A percentile compares a stretch with the other conserved stretches of the same genome.
phyloP scores from a whole-genome alignment of 164 flowering plant genomes.

The Nymphaea thermarum region DNA sequence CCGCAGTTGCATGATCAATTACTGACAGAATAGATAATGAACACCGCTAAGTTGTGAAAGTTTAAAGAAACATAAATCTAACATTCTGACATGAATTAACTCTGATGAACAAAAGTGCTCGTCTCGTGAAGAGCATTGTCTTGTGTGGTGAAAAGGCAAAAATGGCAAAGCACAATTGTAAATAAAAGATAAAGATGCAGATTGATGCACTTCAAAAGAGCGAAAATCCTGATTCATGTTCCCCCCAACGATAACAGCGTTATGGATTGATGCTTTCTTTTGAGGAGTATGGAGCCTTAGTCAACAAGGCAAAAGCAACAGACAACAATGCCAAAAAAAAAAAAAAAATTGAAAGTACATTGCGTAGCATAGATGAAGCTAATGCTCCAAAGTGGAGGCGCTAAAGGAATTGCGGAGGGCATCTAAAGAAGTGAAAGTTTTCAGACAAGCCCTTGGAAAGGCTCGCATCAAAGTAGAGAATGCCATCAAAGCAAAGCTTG shows the following conservation, averaged over 20 bases:
- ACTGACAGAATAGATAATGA: background rate
- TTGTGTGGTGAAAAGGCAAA: background rate
- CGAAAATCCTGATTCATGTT: slow-evolving; percentile 15
- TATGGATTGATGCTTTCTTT: slow-evolving; percentile 44
- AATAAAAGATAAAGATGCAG: slow-evolving; percentile 5
- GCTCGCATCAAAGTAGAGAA: slow-evolving; percentile 69
- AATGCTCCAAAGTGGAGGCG: slow-evolving; percentile 45
- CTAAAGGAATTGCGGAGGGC: slow-evolving; percentile 64
- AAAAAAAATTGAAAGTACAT: slow-evolving; percentile 35
- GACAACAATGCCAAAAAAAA: slow-evolving; percentile 37
- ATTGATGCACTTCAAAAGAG: slow-evolving; percentile 44
- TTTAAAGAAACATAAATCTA: background rate
- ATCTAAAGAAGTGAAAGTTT: slow-evolving; percentile 58
- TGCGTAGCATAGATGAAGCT: slow-evolving; percentile 61
- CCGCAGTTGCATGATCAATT: slow-evolving; percentile 95
- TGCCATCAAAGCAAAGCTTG: slow-evolving; percentile 65
- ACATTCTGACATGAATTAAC: background rate
- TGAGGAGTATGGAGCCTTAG: slow-evolving; percentile 60
- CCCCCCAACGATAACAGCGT: slow-evolving; percentile 9
- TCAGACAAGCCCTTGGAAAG: slow-evolving; percentile 62
- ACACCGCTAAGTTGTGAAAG: background rate
- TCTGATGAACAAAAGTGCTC: background rate
- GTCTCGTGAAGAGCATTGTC: background rate
- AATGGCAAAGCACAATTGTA: no score
- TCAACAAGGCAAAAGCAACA: slow-evolving; percentile 47